phyloP scores from a whole-genome alignment of 2,329 filamentous ascomycete species.

The Alternaria triticimaculans region DNA sequence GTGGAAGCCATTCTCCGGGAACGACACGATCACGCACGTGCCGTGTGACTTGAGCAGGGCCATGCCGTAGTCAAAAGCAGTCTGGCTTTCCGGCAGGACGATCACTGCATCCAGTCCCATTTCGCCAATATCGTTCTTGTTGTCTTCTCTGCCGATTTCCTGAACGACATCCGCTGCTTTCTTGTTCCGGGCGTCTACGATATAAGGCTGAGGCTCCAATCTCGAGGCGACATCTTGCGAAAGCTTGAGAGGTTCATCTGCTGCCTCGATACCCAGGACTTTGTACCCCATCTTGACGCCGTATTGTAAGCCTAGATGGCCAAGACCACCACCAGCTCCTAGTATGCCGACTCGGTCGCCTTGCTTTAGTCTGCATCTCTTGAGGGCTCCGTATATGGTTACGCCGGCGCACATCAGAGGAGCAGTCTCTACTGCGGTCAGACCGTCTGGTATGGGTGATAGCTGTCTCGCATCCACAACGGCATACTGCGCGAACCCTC shows the following conservation, averaged over 20 bases:
- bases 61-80: slow-evolving; percentile 57
- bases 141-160: slow-evolving; percentile 48
- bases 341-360: slow-evolving; percentile 50
- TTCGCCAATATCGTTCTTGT: slow-evolving; percentile 43
- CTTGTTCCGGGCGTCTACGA: slow-evolving; percentile 51
- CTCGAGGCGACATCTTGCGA: slow-evolving; percentile 32
- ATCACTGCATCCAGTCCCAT: slow-evolving; percentile 57
- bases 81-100: slow-evolving; percentile 56
- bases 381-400: slow-evolving; percentile 52
- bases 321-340: slow-evolving; percentile 48
- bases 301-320: slow-evolving; percentile 42
- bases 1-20: slow-evolving; percentile 54
- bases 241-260: slow-evolving; percentile 45
- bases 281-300: slow-evolving; percentile 43
- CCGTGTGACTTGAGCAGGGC: slow-evolving; percentile 54
- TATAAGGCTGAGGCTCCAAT: slow-evolving; percentile 38
- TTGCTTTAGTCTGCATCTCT: slow-evolving; percentile 38
- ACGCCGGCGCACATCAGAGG: slow-evolving; percentile 55
- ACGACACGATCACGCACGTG: slow-evolving; percentile 56
- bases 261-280: slow-evolving; percentile 50
- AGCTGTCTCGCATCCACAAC: slow-evolving; percentile 52
- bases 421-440: slow-evolving; percentile 49
- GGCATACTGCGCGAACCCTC: slow-evolving; percentile 54
- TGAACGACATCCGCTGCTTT: slow-evolving; percentile 39
- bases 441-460: slow-evolving; percentile 40